Percentiles rank a stretch among this genome's conserved stretches.
These are phyloP conservation scores for Umbilicus rupestris DNA, from an alignment of 164 flowering plant genomes.

Conservation along the genomic window DNA sequence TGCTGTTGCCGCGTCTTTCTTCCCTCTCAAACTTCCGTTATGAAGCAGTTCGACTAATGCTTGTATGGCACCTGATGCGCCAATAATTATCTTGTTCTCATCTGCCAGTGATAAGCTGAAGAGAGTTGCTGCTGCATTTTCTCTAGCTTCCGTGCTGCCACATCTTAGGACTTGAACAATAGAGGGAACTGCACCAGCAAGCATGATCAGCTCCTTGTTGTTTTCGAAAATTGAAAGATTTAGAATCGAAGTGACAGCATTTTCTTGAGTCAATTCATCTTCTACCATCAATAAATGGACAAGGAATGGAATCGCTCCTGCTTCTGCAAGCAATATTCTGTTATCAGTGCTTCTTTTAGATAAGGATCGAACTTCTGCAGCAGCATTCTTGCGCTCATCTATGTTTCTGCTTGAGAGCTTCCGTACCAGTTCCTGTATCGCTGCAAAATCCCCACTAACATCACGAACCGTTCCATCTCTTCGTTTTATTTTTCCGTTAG, in stretches of 20 bases:
- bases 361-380: conserved; percentile 55
- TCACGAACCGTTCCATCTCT: conserved; percentile 72
- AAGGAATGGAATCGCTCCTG: conserved; percentile 79
- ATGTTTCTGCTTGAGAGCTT: conserved; percentile 49
- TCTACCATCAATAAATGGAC: conserved; percentile 57
- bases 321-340: conserved; percentile 71
- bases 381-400: conserved; percentile 58
- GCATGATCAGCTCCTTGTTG: conserved; percentile 78
- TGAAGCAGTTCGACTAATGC: conserved; percentile 75
- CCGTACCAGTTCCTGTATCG: conserved; percentile 51
- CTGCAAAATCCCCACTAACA: conserved; percentile 55
- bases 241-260: conserved; percentile 83
- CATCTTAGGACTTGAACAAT: conserved; percentile 70
- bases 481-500: conserved; percentile 48
- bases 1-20: conserved; percentile 94
- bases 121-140: conserved; percentile 94
- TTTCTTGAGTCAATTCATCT: conserved; percentile 56
- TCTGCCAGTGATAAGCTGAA: conserved; percentile 79
- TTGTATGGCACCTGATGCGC: conserved; percentile 85
- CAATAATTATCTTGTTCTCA: conserved; percentile 82
- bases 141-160: conserved; percentile 76
- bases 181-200: conserved; percentile 74
- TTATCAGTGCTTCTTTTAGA: conserved; percentile 88
- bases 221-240: conserved; percentile 84
- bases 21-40: conserved; percentile 74